A percentile compares a stretch with the other conserved stretches of the same genome.
Conservation (phyloP, 257 asterid genomes). For the Solanum corneliomulleri region DNA sequence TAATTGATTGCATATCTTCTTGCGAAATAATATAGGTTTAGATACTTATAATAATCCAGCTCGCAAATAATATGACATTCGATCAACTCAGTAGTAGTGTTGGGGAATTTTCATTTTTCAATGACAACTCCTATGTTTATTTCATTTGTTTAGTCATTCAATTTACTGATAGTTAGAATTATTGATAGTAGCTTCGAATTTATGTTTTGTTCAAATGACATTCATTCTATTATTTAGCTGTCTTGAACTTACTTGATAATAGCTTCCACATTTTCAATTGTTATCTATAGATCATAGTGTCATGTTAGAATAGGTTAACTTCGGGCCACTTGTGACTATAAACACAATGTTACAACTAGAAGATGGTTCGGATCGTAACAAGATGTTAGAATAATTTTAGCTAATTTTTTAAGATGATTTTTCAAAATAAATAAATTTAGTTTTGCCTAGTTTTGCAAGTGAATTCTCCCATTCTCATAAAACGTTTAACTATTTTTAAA, state of each 20-base stretch:
- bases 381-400: too few relatives aligned
- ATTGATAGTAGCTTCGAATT: neutral
- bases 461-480: neutral
- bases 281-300: neutral
- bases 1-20: neutral
- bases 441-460: neutral
- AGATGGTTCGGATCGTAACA: rapidly evolving
- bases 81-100: too few relatives aligned
- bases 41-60: neutral
- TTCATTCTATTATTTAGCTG: too few relatives aligned
- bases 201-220: neutral
- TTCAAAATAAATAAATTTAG: neutral
- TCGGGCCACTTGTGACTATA: neutral
- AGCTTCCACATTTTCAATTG: neutral
- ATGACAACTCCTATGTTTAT: neutral
- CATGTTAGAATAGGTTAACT: neutral
- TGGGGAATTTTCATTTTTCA: neutral
- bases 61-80: neutral
- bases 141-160: neutral
- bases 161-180: neutral
- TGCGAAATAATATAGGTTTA: neutral
- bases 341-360: neutral
- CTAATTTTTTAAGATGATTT: neutral
- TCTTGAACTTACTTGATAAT: too few relatives aligned
- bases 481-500: too few relatives aligned